Percentiles rank a stretch among this genome's conserved stretches.
These are phyloP conservation scores for Fusarium succisae DNA, from an alignment of 2,329 filamentous ascomycete genomes.

Conservation along the genomic window DNA sequence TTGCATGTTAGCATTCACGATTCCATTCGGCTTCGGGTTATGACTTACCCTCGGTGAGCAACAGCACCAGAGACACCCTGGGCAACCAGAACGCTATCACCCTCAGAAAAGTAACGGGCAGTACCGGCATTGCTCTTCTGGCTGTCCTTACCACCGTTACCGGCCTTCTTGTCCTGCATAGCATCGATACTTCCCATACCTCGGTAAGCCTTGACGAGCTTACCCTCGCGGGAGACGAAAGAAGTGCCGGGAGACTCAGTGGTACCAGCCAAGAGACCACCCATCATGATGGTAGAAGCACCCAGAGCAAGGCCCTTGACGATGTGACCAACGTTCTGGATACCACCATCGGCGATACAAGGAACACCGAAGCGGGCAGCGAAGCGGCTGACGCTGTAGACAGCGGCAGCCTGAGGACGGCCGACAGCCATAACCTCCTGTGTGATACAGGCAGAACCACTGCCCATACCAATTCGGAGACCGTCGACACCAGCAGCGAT, in stretches of 20 bases:
- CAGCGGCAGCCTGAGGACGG: slow-evolving; percentile 91
- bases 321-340: slow-evolving; percentile 98
- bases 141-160: slow-evolving; percentile 74
- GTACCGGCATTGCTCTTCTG: slow-evolving; percentile 92
- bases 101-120: slow-evolving; percentile 97
- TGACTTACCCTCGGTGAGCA: slow-evolving; percentile 73
- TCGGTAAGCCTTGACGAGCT: slow-evolving; percentile 98
- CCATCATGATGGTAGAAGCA: slow-evolving; percentile 98
- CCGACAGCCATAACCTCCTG: slow-evolving; percentile 99
- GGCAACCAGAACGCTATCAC: slow-evolving; percentile 91
- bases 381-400: slow-evolving; percentile 89
- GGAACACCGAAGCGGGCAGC: slow-evolving; percentile 94
- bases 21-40: neutral
- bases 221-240: slow-evolving; percentile 94
- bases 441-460: slow-evolving; percentile 96
- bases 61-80: slow-evolving; percentile 94
- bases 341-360: slow-evolving; percentile 96
- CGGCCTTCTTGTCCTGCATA: slow-evolving; percentile 99
- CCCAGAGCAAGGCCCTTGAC: slow-evolving; percentile 97
- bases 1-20: slow-evolving; percentile 44
- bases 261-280: slow-evolving; percentile 93
- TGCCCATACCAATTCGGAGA: slow-evolving; percentile 98
- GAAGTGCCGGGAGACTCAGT: slow-evolving; percentile 97
- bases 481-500: slow-evolving; percentile 96
- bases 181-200: slow-evolving; percentile 99